phyloP scores from a whole-genome alignment of 495 filamentous ascomycete genomes.

The Daldinia vernicosa region DNA sequence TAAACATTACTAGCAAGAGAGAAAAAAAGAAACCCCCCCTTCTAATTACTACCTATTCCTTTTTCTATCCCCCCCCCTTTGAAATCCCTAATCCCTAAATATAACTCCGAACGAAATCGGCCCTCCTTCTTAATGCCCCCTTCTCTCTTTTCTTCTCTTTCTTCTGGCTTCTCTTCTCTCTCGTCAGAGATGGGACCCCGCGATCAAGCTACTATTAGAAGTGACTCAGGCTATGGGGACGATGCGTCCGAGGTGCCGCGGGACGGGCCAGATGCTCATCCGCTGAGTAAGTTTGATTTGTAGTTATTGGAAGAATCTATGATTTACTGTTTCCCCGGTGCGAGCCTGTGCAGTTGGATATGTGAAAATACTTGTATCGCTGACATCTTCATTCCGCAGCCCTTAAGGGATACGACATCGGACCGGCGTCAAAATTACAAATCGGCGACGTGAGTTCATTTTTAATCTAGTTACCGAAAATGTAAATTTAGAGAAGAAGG shows the following conservation, averaged over 20 bases:
- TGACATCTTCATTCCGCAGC: conserved; percentile 34
- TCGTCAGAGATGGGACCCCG: conserved; percentile 49
- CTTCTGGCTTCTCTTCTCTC: conserved; percentile 36
- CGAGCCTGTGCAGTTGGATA: not conserved
- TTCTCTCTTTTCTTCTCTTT: conserved; percentile 39
- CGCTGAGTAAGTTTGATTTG: conserved; percentile 44
- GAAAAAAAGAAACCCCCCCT: conserved; percentile 15
- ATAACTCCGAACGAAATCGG: conserved; percentile 40
- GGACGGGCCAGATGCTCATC: conserved; percentile 45
- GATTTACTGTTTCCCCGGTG: conserved; percentile 4
- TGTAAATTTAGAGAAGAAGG: not conserved
- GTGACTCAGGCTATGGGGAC: conserved; percentile 50
- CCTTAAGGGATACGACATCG: conserved; percentile 48
- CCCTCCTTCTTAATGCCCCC: conserved; percentile 33
- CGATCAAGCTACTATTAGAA: conserved; percentile 49
- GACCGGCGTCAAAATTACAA: conserved; percentile 47
- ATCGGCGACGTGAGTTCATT: conserved; percentile 45
- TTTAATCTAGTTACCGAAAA: not conserved
- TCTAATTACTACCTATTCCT: not conserved
- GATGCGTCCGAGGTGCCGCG: conserved; percentile 46
- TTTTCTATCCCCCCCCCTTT: not conserved
- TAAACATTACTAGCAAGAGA: conserved; percentile 10
- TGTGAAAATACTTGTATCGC: conserved; percentile 5
- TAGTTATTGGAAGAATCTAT: conserved; percentile 7
- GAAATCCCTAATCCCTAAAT: conserved; percentile 23